Evolutionary conservation across 192 early-diverging fungal species (phyloP).

Genomic region (Gonapodya prolifera): DNA sequence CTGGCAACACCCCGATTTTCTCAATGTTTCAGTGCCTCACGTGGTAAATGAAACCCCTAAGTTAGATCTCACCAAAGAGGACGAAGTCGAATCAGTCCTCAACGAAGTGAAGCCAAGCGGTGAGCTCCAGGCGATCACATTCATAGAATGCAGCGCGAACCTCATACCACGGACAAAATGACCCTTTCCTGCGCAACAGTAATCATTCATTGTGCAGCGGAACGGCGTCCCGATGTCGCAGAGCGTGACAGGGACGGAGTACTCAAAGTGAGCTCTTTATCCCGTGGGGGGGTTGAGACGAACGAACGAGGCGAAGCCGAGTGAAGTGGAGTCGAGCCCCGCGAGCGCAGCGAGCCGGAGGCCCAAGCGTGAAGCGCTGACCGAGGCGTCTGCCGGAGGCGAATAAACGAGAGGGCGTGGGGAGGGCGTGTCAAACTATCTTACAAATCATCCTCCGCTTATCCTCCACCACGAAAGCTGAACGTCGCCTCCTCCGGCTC

Average conservation of each 20-base stretch:
- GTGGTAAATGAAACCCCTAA: slow-evolving; percentile 6
- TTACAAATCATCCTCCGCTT: too few species aligned
- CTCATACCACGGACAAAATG: slow-evolving; percentile 2
- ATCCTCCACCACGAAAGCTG: slow-evolving; percentile 21
- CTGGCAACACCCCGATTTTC: slow-evolving; percentile 5
- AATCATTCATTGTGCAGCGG: slow-evolving; percentile 77
- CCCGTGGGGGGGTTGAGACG: too few species aligned
- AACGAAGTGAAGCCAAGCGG: slow-evolving; percentile 39
- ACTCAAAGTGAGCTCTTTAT: slow-evolving; percentile 24
- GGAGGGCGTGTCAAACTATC: too few species aligned
- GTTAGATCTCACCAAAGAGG: slow-evolving; percentile 53
- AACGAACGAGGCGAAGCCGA: too few species aligned
- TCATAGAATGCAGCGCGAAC: not conserved
- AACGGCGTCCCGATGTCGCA: slow-evolving; percentile 71
- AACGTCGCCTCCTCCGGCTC: slow-evolving; percentile 51
- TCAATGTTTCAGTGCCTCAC: not conserved
- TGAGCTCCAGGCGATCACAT: slow-evolving; percentile 2
- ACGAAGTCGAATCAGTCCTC: slow-evolving; percentile 38
- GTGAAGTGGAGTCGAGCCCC: too few species aligned
- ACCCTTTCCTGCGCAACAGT: slow-evolving; percentile 16
- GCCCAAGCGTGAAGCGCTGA: not conserved
- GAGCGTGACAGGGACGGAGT: slow-evolving; percentile 45
- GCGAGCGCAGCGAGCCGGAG: not conserved
- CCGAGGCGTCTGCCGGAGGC: too few species aligned
- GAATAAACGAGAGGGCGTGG: too few species aligned